Percentiles rank a stretch among this genome's conserved stretches.
These are phyloP conservation scores for Pleurostoma richardsiae DNA, from an alignment of 2,329 filamentous ascomycete genomes.

Conservation along the genomic window DNA sequence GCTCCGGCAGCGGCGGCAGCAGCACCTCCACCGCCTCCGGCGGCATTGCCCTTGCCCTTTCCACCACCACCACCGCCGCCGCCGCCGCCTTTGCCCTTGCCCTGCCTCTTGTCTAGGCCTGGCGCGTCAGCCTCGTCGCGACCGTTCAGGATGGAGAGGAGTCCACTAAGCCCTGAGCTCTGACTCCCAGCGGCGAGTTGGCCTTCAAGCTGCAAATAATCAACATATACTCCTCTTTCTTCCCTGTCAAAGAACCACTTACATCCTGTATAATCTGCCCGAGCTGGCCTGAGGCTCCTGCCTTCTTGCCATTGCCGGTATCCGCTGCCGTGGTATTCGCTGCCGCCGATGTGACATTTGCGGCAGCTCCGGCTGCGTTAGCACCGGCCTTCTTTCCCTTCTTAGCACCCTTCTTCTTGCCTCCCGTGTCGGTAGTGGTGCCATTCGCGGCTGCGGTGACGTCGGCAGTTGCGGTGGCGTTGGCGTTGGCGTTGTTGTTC, in stretches of 20 bases:
- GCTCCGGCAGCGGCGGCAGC: neutral
- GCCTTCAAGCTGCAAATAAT: neutral
- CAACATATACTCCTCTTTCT: neutral
- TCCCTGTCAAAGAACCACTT: neutral
- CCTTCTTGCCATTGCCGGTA: neutral
- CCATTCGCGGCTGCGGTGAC: neutral
- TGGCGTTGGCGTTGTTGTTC: neutral
- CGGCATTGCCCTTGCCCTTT: neutral
- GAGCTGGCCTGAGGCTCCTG: neutral
- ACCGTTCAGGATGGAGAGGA: slow-evolving; percentile 1
- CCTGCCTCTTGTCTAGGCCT: neutral
- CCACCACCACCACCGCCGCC: neutral
- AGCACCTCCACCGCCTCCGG: neutral
- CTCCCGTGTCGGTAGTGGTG: neutral
- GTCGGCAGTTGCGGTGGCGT: neutral
- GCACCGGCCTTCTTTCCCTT: neutral
- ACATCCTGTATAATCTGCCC: slow-evolving; percentile 1
- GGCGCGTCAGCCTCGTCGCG: neutral
- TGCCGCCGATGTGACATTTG: neutral
- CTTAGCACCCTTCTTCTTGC: neutral
- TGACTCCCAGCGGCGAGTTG: neutral
- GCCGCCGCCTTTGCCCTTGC: slow-evolving; percentile 1
- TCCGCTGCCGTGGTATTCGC: neutral
- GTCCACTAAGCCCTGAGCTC: neutral
- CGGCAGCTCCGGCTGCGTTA: neutral